phyloP scores from a whole-genome alignment of 2,329 filamentous ascomycete genomes.

The Byssoonygena ceratinophila region DNA sequence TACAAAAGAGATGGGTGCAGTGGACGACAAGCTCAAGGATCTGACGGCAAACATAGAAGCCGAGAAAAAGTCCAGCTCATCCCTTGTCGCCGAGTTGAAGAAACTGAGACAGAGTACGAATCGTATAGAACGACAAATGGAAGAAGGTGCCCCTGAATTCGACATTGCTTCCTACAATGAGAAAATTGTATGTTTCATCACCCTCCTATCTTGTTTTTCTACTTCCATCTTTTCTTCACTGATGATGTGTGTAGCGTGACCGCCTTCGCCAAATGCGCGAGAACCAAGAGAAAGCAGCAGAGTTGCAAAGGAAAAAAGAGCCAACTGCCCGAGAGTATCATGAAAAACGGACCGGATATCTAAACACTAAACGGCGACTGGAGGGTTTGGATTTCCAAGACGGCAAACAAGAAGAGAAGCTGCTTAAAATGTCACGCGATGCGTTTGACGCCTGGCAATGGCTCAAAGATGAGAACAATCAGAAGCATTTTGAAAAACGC shows the following conservation, averaged over 20 bases:
- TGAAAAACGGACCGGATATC: conserved; percentile 20
- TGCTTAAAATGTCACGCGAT: conserved; percentile 53
- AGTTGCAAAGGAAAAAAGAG: conserved; percentile 31
- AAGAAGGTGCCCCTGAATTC: conserved; percentile 55
- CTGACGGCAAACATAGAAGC: conserved; percentile 37
- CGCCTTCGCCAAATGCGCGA: conserved; percentile 38
- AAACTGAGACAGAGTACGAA: conserved; percentile 49
- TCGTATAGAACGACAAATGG: conserved; percentile 51
- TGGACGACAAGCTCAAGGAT: conserved; percentile 29
- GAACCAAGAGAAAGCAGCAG: conserved; percentile 31
- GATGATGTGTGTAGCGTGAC: conserved; percentile 41
- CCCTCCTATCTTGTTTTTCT: not conserved
- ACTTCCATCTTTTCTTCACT: conserved; percentile 19
- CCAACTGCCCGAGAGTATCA: conserved; percentile 20
- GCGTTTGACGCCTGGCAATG: conserved; percentile 66
- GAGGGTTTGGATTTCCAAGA: conserved; percentile 58
- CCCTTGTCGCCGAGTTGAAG: conserved; percentile 44
- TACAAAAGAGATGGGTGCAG: conserved; percentile 35
- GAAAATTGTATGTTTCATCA: conserved; percentile 50
- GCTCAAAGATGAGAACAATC: conserved; percentile 56
- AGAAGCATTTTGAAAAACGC: conserved; percentile 57
- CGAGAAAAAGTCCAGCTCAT: conserved; percentile 41
- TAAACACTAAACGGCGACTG: conserved; percentile 42
- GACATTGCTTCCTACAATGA: conserved; percentile 61
- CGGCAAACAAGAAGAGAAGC: conserved; percentile 60